Evolutionary conservation across 2,329 filamentous ascomycete species (phyloP).

Genomic region (Pseudogymnoascus pannorum): DNA sequence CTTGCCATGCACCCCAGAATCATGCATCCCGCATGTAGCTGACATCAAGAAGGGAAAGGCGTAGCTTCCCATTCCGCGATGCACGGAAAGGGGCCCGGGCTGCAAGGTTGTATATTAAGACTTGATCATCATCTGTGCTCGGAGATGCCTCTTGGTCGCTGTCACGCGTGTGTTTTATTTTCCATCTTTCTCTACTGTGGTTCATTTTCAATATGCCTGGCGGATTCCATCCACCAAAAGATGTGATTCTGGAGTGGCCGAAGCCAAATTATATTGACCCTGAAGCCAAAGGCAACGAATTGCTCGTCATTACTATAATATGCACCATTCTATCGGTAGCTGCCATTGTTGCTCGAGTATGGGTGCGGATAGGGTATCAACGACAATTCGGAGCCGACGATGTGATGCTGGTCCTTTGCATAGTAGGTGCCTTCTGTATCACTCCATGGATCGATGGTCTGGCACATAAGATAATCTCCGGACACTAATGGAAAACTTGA

Average conservation of each 20-base stretch:
- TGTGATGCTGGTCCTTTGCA: conserved; percentile 5
- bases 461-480: neutral
- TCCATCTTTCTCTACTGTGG: neutral
- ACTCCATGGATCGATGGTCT: neutral
- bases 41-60: neutral
- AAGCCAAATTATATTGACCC: conserved; percentile 1
- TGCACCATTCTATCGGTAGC: neutral
- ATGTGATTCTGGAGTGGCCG: neutral
- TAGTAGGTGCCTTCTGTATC: neutral
- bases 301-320: neutral
- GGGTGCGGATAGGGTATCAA: neutral
- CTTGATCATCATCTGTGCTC: neutral
- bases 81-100: neutral
- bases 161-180: neutral
- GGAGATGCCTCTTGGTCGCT: neutral
- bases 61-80: neutral
- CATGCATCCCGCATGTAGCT: neutral
- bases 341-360: neutral
- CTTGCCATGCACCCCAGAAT: neutral
- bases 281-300: neutral
- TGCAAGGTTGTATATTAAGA: neutral
- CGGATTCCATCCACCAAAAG: neutral
- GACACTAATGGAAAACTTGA: neutral
- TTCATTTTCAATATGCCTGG: neutral
- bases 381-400: neutral